A percentile compares a stretch with the other conserved stretches of the same genome.
phyloP scores from a whole-genome alignment of 192 early-diverging fungal species.

The Linnemannia exigua region DNA sequence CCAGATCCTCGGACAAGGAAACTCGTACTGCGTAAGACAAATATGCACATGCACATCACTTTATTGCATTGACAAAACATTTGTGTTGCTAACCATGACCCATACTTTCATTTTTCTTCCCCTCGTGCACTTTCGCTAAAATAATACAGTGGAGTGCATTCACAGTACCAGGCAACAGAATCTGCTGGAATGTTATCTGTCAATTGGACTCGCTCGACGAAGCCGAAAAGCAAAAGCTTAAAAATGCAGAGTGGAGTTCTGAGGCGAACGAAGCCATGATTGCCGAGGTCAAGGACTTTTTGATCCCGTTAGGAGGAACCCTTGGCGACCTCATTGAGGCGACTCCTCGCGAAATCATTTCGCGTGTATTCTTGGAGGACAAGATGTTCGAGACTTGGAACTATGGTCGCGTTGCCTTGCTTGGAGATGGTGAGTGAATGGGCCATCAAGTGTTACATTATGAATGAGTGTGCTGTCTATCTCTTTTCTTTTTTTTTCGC shows the following conservation, averaged over 20 bases:
- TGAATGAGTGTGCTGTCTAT: not conserved
- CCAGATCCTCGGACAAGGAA: constrained; percentile 7
- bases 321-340: constrained; percentile 4
- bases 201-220: not conserved
- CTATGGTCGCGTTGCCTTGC: not conserved
- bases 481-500: not conserved
- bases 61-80: too few species aligned
- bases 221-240: not conserved
- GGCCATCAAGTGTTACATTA: not conserved
- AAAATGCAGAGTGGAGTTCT: constrained; percentile 9
- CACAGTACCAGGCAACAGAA: not conserved
- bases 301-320: not conserved
- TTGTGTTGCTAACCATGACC: too few species aligned
- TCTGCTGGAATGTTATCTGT: constrained; percentile 3
- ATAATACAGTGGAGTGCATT: constrained; percentile 5
- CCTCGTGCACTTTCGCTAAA: not conserved
- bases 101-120: not conserved
- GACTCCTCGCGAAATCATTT: not conserved
- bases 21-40: not conserved
- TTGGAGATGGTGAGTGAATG: constrained; percentile 11
- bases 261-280: constrained; percentile 12
- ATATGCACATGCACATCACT: too few species aligned
- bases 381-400: constrained; percentile 25
- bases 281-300: constrained; percentile 10
- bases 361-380: constrained; percentile 7